phyloP scores from a whole-genome alignment of 495 filamentous ascomycete genomes.

The Aspergillus baeticus region DNA sequence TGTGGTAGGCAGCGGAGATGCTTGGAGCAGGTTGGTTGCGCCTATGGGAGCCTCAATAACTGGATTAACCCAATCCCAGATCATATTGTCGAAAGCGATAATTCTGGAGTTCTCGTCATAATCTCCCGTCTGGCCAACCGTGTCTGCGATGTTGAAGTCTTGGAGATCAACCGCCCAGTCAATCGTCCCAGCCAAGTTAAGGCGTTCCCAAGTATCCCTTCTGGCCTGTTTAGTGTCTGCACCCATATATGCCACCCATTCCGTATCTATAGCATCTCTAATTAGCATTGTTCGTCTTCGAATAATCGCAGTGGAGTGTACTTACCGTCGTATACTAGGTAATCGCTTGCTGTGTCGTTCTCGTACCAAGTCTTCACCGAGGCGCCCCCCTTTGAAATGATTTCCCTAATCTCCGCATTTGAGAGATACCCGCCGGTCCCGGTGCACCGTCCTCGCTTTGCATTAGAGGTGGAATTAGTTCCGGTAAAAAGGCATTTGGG shows the following conservation, averaged over 20 bases:
- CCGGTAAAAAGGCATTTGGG: neutral
- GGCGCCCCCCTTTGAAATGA: neutral
- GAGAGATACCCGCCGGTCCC: neutral
- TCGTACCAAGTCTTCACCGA: neutral
- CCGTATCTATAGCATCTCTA: conserved; percentile 15
- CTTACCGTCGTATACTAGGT: too few species aligned
- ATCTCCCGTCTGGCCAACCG: too few species aligned
- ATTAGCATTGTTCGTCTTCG: too few species aligned
- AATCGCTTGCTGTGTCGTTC: too few species aligned
- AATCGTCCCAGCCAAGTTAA: conserved; percentile 31
- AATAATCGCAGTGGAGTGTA: too few species aligned
- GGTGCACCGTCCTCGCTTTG: neutral
- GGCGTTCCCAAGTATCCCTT: conserved; percentile 15
- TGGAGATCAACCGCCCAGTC: conserved; percentile 45
- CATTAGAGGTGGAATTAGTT: neutral
- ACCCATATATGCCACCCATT: conserved; percentile 45
- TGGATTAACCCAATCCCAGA: too few species aligned
- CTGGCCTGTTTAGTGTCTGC: conserved; percentile 20
- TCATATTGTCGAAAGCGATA: too few species aligned
- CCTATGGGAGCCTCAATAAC: too few species aligned
- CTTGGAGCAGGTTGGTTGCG: too few species aligned
- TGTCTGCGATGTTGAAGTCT: neutral
- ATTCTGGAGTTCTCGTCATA: too few species aligned
- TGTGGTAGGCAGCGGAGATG: too few species aligned
- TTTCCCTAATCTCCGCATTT: neutral